phyloP scores from a whole-genome alignment of 257 asterid genomes.

The Solanum piurae region DNA sequence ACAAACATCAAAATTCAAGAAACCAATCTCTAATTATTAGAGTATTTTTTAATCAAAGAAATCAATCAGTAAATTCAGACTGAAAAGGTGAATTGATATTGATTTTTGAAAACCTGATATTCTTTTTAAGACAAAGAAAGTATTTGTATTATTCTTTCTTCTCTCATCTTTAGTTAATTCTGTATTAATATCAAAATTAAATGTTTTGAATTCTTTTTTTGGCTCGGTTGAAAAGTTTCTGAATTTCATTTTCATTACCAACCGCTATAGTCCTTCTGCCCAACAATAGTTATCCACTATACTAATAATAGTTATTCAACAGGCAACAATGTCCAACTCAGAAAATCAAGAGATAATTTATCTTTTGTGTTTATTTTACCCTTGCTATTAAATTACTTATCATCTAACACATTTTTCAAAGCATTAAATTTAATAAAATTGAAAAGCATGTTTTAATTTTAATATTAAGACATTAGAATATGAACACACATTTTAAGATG shows the following conservation, averaged over 20 bases:
- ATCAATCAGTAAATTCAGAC: neutral
- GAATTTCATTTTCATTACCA: neutral
- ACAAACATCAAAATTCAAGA: neutral
- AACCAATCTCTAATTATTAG: neutral
- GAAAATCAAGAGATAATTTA: no score
- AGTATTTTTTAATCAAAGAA: neutral
- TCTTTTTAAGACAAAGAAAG: neutral
- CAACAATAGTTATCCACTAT: no score
- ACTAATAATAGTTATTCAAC: no score
- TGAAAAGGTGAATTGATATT: neutral
- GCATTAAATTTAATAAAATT: no score
- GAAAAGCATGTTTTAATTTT: neutral
- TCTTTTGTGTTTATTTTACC: accelerated
- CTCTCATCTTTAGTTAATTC: neutral
- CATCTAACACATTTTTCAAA: no score
- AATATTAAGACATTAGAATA: neutral
- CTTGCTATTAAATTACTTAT: no score
- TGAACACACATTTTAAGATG: neutral
- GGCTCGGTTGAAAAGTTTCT: neutral
- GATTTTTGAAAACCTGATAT: neutral
- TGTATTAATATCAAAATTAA: neutral
- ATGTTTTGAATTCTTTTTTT: neutral
- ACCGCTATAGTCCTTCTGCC: accelerated
- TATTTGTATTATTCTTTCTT: neutral
- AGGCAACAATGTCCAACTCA: accelerated